Evolutionary conservation across 2,329 filamentous ascomycete genomes (phyloP).

Genomic region (Talaromyces sp.): DNA sequence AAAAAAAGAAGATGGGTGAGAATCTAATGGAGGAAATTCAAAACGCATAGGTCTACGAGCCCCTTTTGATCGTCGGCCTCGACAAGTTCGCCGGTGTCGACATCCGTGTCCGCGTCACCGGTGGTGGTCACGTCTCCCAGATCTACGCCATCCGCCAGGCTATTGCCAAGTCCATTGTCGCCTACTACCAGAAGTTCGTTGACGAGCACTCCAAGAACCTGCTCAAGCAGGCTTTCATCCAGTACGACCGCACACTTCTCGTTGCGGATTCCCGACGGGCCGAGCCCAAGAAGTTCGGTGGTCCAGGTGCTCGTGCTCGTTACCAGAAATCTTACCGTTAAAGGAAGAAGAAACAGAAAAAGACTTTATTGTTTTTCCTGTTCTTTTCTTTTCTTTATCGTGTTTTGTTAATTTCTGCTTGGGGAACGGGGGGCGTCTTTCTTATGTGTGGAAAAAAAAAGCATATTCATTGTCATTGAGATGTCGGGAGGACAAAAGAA

Average conservation of each 20-base stretch:
- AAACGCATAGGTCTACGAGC: conserved; percentile 78
- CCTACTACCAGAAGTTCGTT: conserved; percentile 99
- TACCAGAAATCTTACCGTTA: conserved; percentile 99
- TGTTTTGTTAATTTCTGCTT: conserved; percentile 3
- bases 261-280: conserved; percentile 98
- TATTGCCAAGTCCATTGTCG: conserved; percentile 93
- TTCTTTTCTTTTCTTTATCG: conserved; percentile 8
- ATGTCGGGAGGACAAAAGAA: background rate
- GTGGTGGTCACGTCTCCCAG: conserved; percentile 96
- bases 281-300: conserved; percentile 91
- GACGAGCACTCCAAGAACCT: conserved; percentile 99
- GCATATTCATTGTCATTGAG: conserved; percentile 14
- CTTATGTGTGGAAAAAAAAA: conserved; percentile 15
- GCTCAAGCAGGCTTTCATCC: conserved; percentile 92
- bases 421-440: conserved; percentile 5
- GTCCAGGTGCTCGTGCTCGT: conserved; percentile 85
- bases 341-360: conserved; percentile 31
- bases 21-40: conserved; percentile 9
- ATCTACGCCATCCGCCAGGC: conserved; percentile 98
- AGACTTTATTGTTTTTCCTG: conserved; percentile 8
- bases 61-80: conserved; percentile 89
- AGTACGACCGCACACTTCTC: conserved; percentile 94
- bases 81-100: conserved; percentile 97
- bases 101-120: conserved; percentile 92
- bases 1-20: background rate